Evolutionary conservation across 139 green algal species (phyloP).

Genomic region (Parachlorella kessleri): DNA sequence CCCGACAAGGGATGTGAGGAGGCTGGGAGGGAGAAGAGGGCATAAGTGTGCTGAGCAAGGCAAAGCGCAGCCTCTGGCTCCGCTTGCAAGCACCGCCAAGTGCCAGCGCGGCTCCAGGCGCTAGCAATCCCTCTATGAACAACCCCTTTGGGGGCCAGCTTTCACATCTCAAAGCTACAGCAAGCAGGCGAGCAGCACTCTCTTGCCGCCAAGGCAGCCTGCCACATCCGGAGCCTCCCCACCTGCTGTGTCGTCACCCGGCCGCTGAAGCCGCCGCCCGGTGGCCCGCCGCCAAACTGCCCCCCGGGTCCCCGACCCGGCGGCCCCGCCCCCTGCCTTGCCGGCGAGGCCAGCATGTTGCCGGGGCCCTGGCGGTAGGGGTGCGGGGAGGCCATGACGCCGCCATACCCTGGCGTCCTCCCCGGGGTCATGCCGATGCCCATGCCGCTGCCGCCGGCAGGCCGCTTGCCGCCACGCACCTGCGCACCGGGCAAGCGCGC

Average conservation of each 20-base stretch:
- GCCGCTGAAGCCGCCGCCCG: constrained; percentile 19
- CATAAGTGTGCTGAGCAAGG: no score
- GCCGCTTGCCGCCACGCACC: constrained; percentile 39
- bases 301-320: constrained; percentile 4
- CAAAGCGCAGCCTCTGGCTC: no score
- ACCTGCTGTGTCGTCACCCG: constrained; percentile 30
- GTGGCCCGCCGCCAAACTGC: constrained; percentile 13
- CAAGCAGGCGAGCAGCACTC: no score
- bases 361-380: constrained; percentile 1
- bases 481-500: not conserved
- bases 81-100: no score
- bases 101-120: no score
- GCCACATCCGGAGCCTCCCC: no score
- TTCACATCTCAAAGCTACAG: no score
- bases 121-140: no score
- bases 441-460: constrained; percentile 8
- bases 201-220: no score
- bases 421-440: constrained; percentile 12
- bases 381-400: constrained; percentile 28
- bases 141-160: no score
- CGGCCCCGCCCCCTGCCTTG: not conserved
- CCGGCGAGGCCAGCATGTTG: constrained; percentile 17
- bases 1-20: not conserved
- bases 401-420: constrained; percentile 9
- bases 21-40: no score